Evolutionary conservation across 768 basidiomycete species (phyloP), one percentile per base, ranked within the genome.

Genomic region (Suillus discolor): DNA sequence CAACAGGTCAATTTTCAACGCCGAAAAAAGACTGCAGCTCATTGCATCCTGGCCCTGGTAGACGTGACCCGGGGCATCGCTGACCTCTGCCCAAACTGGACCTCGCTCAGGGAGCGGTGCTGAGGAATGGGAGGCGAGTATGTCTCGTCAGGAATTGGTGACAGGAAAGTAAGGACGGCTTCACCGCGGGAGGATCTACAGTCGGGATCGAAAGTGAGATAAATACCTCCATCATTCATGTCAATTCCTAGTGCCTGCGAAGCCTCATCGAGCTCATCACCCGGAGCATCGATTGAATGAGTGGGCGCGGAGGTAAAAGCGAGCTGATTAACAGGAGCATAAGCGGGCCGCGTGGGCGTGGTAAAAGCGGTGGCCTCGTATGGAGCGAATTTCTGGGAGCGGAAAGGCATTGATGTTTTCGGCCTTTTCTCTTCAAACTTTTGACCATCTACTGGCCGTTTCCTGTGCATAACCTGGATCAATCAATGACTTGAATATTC

Each of bases 161-260:
- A 75, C 53, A 76, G 67, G 55, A 57, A 67, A 16, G 68, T 66
- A 49, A 76, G 62, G 47, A 63, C 28, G 20, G 64, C 66, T 36
- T 74, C 73, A 1, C 66, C 75, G 62, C 47, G 47, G 31, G 77
- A 77, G 41, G 60, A 62, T 2, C 63, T 66, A 66, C 70, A 71
- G 38, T 64, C 61, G 8, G 74, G 65, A 62, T 76, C 75, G 3
- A 77, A 60, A 36, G 73, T 72, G 64, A 76, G 74, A 65, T 74
- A 76, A 41, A 76, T 77, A 20, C 67, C 72, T 20, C 69, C 65
- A 42, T 62, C 54, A n/a, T 78, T 67, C 8, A 54, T 3, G 31
- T 66, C 53, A 45, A 45, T 39, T 28, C 39, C 41, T 53, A 61
- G 41, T 12, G 69, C 66, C 57, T 67, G 69, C 57, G 34, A n/a